Percentiles rank a stretch among this genome's conserved stretches.
These are phyloP conservation scores for Ustilago lituana DNA, from an alignment of 1,284 basidiomycete species.

Conservation along the genomic window DNA sequence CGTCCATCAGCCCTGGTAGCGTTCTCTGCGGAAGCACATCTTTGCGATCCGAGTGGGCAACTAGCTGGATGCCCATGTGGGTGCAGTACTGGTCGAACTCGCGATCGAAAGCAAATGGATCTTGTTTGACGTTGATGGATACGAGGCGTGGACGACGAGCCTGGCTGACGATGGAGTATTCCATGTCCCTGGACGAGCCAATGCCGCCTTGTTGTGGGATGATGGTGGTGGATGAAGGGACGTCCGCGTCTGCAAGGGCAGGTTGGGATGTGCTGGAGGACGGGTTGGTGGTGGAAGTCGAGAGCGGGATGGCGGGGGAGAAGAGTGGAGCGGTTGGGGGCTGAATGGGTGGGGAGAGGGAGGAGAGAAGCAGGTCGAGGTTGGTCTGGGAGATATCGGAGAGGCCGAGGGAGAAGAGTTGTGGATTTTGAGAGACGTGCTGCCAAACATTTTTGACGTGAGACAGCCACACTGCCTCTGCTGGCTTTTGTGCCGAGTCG, in stretches of 20 bases:
- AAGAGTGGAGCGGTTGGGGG: conserved; percentile 27
- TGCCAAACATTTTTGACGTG: conserved; percentile 27
- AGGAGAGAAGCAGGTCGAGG: conserved; percentile 13
- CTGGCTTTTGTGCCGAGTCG: not conserved
- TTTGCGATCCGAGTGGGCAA: conserved; percentile 48
- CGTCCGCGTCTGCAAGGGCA: conserved; percentile 10
- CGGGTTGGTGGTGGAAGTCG: conserved; percentile 23
- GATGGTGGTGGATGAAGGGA: conserved; percentile 4
- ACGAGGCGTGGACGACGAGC: conserved; percentile 44
- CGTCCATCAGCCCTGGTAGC: conserved; percentile 47
- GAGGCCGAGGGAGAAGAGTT: conserved; percentile 51
- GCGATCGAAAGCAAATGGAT: conserved; percentile 48
- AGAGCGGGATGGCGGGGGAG: conserved; percentile 37
- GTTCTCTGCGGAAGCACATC: conserved; percentile 51
- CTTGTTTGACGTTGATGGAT: conserved; percentile 55
- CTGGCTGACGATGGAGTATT: conserved; percentile 29
- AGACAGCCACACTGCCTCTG: conserved; percentile 2
- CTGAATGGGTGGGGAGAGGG: conserved; percentile 22
- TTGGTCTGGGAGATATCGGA: conserved; percentile 46
- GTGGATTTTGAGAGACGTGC: conserved; percentile 48
- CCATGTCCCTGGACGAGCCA: conserved; percentile 31
- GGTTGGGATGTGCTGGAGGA: conserved; percentile 15
- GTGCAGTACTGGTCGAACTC: conserved; percentile 50
- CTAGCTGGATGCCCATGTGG: conserved; percentile 44
- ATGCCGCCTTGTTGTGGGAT: not conserved